Evolutionary conservation across 495 filamentous ascomycete genomes (phyloP).

Genomic region (Podospora pseudoanserina): DNA sequence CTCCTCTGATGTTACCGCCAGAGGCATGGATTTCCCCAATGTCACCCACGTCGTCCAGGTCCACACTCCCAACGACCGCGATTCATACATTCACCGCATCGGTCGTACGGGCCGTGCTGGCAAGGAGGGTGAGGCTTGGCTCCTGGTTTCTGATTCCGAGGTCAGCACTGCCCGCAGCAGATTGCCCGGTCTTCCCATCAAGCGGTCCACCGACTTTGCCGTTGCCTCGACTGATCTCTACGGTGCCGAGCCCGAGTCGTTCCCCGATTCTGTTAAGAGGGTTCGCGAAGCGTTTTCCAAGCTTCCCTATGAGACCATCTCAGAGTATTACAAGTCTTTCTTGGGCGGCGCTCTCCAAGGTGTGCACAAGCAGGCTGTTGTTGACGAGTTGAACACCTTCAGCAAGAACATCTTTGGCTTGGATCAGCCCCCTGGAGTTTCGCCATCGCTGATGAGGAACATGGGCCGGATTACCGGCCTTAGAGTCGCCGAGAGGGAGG

Average conservation of each 20-base stretch:
- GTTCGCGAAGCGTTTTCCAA: conserved; percentile 32
- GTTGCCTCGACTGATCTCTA: conserved; percentile 49
- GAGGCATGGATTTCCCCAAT: conserved; percentile 95
- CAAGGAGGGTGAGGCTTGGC: conserved; percentile 75
- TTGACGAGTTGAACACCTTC: conserved; percentile 61
- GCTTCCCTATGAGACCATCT: conserved; percentile 34
- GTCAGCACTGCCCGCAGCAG: conserved; percentile 41
- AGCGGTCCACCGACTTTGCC: conserved; percentile 46
- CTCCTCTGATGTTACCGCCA: conserved; percentile 89
- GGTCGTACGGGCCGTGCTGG: conserved; percentile 70
- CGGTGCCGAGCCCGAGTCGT: conserved; percentile 25
- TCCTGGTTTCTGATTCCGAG: conserved; percentile 65
- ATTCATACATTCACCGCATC: conserved; percentile 86
- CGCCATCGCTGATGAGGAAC: conserved; percentile 38
- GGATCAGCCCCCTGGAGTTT: conserved; percentile 52
- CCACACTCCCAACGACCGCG: conserved; percentile 64
- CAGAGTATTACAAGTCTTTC: conserved; percentile 40
- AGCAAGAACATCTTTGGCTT: conserved; percentile 60
- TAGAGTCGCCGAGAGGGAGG: conserved; percentile 36
- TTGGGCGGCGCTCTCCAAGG: conserved; percentile 47
- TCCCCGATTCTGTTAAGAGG: conserved; percentile 39
- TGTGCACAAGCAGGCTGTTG: conserved; percentile 35
- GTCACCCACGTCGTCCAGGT: conserved; percentile 89
- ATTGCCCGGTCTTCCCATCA: conserved; percentile 64
- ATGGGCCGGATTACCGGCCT: conserved; percentile 43